These are phyloP conservation scores for Fusarium newnesense DNA, from an alignment of 2,329 filamentous ascomycete genomes.

Conservation along the genomic window DNA sequence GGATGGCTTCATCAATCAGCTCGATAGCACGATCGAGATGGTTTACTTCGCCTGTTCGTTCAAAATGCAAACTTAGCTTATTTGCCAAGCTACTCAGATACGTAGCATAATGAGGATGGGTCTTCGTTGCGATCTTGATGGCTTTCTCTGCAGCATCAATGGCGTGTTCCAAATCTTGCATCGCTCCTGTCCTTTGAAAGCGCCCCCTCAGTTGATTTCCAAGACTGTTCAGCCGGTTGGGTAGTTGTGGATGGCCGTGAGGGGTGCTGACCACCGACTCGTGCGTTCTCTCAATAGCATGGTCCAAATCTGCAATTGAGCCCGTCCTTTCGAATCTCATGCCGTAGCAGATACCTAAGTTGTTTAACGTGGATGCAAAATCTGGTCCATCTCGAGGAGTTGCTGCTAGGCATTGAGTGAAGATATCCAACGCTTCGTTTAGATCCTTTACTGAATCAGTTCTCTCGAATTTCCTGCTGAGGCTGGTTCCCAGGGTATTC, in stretches of 20 bases:
- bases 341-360: neutral
- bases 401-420: neutral
- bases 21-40: neutral
- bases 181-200: neutral
- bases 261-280: neutral
- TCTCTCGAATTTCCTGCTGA: neutral
- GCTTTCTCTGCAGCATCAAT: neutral
- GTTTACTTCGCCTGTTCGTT: rapidly evolving
- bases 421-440: neutral
- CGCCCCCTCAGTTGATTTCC: neutral
- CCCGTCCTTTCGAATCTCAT: neutral
- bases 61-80: neutral
- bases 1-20: neutral
- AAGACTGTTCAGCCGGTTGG: neutral
- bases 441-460: neutral
- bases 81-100: neutral
- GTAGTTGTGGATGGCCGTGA: rapidly evolving
- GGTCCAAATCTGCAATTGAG: neutral
- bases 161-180: neutral
- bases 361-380: neutral
- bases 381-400: rapidly evolving
- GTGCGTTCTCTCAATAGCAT: neutral
- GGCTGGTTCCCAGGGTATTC: neutral
- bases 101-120: neutral
- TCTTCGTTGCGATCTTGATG: no score